Conservation (phyloP, 768 basidiomycete genomes). For the Panus rudis region DNA sequence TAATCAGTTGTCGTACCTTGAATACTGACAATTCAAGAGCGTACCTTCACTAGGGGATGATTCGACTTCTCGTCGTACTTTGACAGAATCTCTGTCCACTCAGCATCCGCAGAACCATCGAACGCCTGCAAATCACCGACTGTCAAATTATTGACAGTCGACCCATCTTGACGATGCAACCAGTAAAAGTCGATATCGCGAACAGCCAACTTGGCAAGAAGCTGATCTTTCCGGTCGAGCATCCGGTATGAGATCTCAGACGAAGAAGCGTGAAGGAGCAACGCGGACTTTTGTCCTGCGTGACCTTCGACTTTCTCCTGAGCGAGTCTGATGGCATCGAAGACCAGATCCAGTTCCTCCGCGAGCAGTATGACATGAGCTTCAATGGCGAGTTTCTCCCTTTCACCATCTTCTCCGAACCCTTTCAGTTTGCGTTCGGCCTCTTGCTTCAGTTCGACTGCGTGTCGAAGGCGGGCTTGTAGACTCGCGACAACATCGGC, state of each 20-base stretch:
- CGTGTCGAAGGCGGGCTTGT: constrained; percentile 65
- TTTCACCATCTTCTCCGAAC: constrained; percentile 36
- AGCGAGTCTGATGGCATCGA: constrained; percentile 79
- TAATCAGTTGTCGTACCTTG: background rate
- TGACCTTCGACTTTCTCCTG: constrained; percentile 67
- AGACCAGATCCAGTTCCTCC: constrained; percentile 77
- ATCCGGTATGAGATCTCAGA: constrained; percentile 90
- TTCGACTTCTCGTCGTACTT: constrained; percentile 66
- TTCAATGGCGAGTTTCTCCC: constrained; percentile 60
- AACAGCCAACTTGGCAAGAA: constrained; percentile 83
- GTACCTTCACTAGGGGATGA: constrained; percentile 67
- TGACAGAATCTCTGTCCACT: constrained; percentile 83
- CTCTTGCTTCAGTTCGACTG: constrained; percentile 43
- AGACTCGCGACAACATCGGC: constrained; percentile 63
- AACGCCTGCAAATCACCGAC: constrained; percentile 78
- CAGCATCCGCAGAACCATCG: constrained; percentile 74
- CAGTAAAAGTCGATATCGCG: constrained; percentile 73
- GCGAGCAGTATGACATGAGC: constrained; percentile 65
- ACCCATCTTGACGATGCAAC: constrained; percentile 83
- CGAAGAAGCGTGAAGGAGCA: constrained; percentile 74
- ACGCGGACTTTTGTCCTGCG: constrained; percentile 70
- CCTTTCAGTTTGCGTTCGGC: constrained; percentile 31
- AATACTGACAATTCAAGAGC: constrained; percentile 7
- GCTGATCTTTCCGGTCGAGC: constrained; percentile 63
- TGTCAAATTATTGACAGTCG: constrained; percentile 68